Conservation (phyloP, 2,329 filamentous ascomycete genomes). For the Gaeumannomyces tritici region DNA sequence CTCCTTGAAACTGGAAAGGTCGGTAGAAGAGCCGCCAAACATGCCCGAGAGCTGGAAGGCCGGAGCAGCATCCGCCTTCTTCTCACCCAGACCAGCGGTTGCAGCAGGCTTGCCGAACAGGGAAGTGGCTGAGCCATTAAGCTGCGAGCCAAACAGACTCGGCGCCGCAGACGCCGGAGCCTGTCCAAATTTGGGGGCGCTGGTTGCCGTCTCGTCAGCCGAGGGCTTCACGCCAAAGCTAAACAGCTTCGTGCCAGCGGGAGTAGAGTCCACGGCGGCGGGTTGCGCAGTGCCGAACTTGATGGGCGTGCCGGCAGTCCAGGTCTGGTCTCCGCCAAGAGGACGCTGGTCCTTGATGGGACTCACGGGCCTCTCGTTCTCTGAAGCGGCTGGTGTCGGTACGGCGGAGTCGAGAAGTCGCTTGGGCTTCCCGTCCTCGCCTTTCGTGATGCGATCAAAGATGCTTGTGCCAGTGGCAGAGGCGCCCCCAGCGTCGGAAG, state of each 20-base stretch:
- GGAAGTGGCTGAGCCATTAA: background rate
- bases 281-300: constrained; percentile 33
- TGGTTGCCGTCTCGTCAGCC: constrained; percentile 1
- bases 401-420: constrained; percentile 21
- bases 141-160: background rate
- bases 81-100: background rate
- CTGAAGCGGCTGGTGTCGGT: constrained; percentile 15
- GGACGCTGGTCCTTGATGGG: constrained; percentile 26
- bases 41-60: background rate
- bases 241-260: constrained; percentile 5
- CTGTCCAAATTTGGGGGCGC: background rate
- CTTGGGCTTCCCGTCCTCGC: constrained; percentile 37
- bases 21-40: background rate
- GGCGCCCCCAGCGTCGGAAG: constrained; percentile 32
- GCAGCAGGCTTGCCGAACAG: background rate
- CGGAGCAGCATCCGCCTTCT: background rate
- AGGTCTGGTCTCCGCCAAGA: constrained; percentile 31
- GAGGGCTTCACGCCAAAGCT: constrained; percentile 7
- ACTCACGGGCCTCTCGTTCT: constrained; percentile 33
- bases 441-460: constrained; percentile 46
- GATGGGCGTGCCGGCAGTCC: constrained; percentile 40
- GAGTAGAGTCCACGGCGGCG: constrained; percentile 16
- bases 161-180: background rate
- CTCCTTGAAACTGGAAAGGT: background rate
- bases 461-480: constrained; percentile 36